Evolutionary conservation across 257 asterid genomes (phyloP).

Genomic region (Gentiana macrophylla): DNA sequence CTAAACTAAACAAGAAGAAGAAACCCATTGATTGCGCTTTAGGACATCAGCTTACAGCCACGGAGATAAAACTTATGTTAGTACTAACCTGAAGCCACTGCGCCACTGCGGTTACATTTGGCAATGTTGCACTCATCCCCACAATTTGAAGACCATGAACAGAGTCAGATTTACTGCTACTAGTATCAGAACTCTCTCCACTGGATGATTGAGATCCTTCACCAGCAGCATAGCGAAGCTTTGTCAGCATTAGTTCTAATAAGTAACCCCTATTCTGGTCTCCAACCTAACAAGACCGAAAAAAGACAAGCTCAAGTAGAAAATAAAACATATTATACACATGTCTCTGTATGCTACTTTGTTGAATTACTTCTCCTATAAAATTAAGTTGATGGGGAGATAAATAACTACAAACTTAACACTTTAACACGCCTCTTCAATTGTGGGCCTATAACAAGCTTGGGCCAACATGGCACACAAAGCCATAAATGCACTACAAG

Average conservation of each 20-base stretch:
- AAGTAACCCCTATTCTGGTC: constrained; percentile 96
- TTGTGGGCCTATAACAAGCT: no score
- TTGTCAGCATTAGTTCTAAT: constrained; percentile 89
- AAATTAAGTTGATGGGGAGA: no score
- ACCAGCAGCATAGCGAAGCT: constrained; percentile 93
- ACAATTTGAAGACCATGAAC: constrained; percentile 89
- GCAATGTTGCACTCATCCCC: constrained; percentile 98
- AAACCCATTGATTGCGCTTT: not conserved
- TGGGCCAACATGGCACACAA: no score
- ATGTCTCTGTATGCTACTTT: no score
- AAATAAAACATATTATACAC: no score
- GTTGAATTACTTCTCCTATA: no score
- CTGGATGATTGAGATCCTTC: constrained; percentile 85
- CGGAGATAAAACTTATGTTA: constrained; percentile 5
- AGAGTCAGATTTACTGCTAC: constrained; percentile 70
- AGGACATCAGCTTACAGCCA: not conserved
- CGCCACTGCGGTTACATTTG: constrained; percentile 93
- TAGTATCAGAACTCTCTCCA: constrained; percentile 82
- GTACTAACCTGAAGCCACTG: constrained; percentile 89
- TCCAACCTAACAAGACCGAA: constrained; percentile 61
- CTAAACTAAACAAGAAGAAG: no score
- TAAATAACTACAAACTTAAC: no score
- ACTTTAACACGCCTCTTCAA: no score
- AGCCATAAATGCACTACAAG: no score
- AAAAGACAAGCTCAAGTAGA: not conserved